phyloP scores from a whole-genome alignment of 441 rosid species.

The Euphorbia neoarborescens region DNA sequence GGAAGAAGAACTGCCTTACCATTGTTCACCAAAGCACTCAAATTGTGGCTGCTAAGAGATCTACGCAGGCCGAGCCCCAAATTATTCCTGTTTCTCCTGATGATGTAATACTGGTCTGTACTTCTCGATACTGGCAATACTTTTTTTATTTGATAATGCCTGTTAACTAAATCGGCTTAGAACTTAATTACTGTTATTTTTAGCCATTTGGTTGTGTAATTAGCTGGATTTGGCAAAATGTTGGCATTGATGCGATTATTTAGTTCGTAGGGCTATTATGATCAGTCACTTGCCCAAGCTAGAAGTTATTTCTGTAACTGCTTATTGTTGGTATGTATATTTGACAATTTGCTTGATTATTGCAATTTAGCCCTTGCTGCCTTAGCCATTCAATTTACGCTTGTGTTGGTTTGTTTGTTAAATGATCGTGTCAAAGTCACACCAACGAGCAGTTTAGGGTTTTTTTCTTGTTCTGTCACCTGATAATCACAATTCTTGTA shows the following conservation, averaged over 20 bases:
- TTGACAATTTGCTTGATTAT: not conserved
- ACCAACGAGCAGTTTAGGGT: not conserved
- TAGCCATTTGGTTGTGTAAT: not conserved
- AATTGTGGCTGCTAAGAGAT: slow-evolving; percentile 39
- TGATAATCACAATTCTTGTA: not conserved
- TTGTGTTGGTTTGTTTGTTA: not conserved
- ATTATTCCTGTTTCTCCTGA: slow-evolving; percentile 75
- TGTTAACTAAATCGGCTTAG: not conserved
- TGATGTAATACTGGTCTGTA: slow-evolving; percentile 47
- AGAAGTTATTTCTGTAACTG: not conserved
- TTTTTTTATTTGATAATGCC: not conserved
- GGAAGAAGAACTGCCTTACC: slow-evolving; percentile 11
- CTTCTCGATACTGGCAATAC: slow-evolving; percentile 7
- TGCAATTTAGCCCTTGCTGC: not conserved
- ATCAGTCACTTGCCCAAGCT: not conserved
- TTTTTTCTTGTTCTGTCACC: not conserved
- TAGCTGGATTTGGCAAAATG: not conserved
- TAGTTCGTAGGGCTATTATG: not conserved
- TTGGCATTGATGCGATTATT: not conserved
- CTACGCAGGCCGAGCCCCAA: slow-evolving; percentile 46
- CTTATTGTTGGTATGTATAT: not conserved
- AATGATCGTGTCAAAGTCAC: not conserved
- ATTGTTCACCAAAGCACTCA: slow-evolving; percentile 25
- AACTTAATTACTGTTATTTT: not conserved
- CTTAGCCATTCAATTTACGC: not conserved